Conservation (phyloP, 1,284 basidiomycete species). For the Xanthoconium separans region DNA sequence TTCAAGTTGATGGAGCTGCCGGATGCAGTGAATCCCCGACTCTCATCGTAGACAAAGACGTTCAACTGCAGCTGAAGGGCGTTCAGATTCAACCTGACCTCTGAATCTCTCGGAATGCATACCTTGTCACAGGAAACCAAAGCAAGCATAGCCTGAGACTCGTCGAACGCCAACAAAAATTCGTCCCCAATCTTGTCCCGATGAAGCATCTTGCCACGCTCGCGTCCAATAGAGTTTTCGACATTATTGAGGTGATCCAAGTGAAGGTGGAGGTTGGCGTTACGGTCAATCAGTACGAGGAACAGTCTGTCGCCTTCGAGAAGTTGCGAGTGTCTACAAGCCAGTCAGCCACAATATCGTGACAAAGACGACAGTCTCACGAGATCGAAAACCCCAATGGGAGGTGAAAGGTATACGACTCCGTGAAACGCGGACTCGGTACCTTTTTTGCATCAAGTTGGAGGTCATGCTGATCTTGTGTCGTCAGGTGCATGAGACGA, state of each 20-base stretch:
- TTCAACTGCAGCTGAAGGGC: slow-evolving; percentile 38
- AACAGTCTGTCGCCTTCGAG: slow-evolving; percentile 42
- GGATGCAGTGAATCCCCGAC: slow-evolving; percentile 36
- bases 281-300: slow-evolving; percentile 38
- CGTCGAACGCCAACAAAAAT: slow-evolving; percentile 48
- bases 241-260: slow-evolving; percentile 37
- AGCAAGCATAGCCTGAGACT: slow-evolving; percentile 45
- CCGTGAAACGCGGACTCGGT: slow-evolving; percentile 37
- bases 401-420: slow-evolving; percentile 36
- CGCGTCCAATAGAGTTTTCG: slow-evolving; percentile 31
- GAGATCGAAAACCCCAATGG: slow-evolving; percentile 34
- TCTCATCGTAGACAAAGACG: slow-evolving; percentile 44
- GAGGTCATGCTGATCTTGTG: slow-evolving; percentile 42
- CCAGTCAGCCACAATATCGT: not conserved
- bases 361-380: slow-evolving; percentile 29
- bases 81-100: slow-evolving; percentile 1
- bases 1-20: slow-evolving; percentile 42
- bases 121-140: slow-evolving; percentile 45
- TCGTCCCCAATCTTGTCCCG: slow-evolving; percentile 46
- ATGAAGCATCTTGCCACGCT: slow-evolving; percentile 36
- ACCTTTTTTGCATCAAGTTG: slow-evolving; percentile 39
- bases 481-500: slow-evolving; percentile 38
- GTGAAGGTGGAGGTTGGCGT: slow-evolving; percentile 36
- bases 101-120: not conserved
- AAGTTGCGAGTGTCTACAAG: slow-evolving; percentile 35